phyloP scores from a whole-genome alignment of 148 eudicot species.

The Fallopia convolvulus region DNA sequence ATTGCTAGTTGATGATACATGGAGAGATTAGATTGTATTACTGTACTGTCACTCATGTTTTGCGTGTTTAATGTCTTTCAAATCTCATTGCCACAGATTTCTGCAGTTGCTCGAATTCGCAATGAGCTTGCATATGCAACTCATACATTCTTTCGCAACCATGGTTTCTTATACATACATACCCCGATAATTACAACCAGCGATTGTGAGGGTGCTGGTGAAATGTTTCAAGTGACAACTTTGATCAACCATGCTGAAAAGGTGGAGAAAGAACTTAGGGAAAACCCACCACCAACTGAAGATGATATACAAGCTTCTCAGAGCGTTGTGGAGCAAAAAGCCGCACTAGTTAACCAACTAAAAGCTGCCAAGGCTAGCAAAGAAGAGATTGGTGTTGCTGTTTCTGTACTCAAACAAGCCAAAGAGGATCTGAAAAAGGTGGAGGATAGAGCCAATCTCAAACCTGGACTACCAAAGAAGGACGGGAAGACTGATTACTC shows the following conservation, averaged over 20 bases:
- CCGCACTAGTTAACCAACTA: constrained; percentile 49
- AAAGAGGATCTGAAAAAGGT: constrained; percentile 57
- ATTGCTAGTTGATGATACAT: constrained; percentile 1
- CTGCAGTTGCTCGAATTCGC: constrained; percentile 83
- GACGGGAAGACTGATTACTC: constrained; percentile 86
- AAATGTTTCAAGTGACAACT: constrained; percentile 96
- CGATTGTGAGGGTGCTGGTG: constrained; percentile 99
- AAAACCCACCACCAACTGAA: constrained; percentile 67
- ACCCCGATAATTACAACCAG: constrained; percentile 96
- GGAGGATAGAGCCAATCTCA: constrained; percentile 59
- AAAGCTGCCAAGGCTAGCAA: constrained; percentile 69
- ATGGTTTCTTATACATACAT: constrained; percentile 69
- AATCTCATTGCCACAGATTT: constrained; percentile 37
- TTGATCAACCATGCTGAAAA: constrained; percentile 66
- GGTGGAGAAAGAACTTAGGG: constrained; percentile 70
- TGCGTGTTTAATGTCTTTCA: not conserved
- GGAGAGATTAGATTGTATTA: not conserved
- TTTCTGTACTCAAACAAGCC: constrained; percentile 50
- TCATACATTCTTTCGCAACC: constrained; percentile 80
- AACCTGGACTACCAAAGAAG: constrained; percentile 77
- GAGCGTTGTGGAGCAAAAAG: constrained; percentile 53
- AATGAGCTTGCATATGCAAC: constrained; percentile 89
- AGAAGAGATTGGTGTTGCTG: constrained; percentile 58
- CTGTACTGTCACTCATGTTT: not conserved
- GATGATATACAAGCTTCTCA: constrained; percentile 62